Evolutionary conservation across 176 grass and related monocot genomes (phyloP).

Genomic region (Avena eriantha): DNA sequence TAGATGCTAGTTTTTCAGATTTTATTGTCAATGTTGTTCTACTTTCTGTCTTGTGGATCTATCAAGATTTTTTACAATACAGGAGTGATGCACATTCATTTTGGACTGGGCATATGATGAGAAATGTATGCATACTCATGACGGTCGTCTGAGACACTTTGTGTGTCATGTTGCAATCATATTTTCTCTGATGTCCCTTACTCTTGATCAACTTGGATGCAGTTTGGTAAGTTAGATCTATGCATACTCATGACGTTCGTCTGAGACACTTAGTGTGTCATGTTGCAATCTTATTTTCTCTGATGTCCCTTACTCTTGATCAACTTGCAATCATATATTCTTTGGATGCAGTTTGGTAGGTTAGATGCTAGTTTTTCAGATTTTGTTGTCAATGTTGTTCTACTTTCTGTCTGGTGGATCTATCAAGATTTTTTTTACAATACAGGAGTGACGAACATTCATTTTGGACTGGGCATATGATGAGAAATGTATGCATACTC

Average conservation of each 20-base stretch:
- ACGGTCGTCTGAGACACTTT: slow-evolving; percentile 28
- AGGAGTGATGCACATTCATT: not conserved
- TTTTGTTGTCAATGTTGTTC: not conserved
- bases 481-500: slow-evolving; percentile 19
- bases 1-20: not conserved
- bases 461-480: not conserved
- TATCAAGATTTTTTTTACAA: not conserved
- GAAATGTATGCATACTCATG: slow-evolving; percentile 19
- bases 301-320: too few species aligned
- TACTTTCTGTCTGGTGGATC: not conserved
- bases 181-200: too few species aligned
- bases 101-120: not conserved
- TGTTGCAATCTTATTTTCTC: too few species aligned
- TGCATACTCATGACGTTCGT: too few species aligned
- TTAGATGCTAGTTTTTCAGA: not conserved
- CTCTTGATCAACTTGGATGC: too few species aligned
- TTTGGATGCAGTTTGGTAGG: not conserved
- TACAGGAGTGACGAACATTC: too few species aligned
- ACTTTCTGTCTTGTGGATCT: not conserved
- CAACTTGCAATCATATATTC: too few species aligned
- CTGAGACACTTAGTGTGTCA: too few species aligned
- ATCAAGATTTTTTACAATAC: not conserved
- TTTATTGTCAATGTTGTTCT: not conserved
- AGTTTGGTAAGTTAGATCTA: too few species aligned
- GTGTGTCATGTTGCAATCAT: slow-evolving; percentile 23